phyloP scores from a whole-genome alignment of 305 asterid genomes.

The Withania somnifera region DNA sequence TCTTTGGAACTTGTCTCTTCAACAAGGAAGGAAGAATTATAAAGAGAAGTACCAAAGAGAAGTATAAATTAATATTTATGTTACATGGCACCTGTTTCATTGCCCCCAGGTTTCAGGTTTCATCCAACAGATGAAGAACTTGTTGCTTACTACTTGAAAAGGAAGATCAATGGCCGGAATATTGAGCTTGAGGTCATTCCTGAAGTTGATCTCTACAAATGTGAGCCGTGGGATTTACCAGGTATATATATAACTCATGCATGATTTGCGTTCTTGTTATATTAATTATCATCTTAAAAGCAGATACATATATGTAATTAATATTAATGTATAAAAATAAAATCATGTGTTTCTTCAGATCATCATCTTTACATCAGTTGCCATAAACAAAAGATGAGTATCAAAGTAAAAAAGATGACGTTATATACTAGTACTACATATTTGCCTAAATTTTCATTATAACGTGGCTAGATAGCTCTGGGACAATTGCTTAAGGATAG shows the following conservation, averaged over 20 bases:
- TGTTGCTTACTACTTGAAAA: constrained; percentile 79
- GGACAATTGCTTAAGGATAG: too few species aligned
- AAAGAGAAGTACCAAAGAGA: constrained; percentile 11
- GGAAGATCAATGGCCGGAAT: constrained; percentile 67
- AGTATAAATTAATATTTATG: neutral
- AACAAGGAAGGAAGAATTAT: neutral
- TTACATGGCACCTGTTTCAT: constrained; percentile 67
- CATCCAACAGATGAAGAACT: constrained; percentile 97
- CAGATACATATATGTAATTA: neutral
- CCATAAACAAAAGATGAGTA: neutral
- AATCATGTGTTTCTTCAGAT: neutral
- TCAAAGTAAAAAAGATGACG: neutral
- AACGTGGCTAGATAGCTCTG: neutral
- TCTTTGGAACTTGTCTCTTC: constrained; percentile 17
- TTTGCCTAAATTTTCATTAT: neutral
- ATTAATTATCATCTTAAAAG: neutral
- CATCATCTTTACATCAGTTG: neutral
- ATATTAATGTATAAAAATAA: neutral
- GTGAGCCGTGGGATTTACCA: constrained; percentile 98
- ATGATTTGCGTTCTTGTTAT: too few species aligned
- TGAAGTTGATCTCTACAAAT: constrained; percentile 93
- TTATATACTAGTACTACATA: neutral
- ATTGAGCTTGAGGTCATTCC: constrained; percentile 90
- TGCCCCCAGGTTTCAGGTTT: constrained; percentile 91
- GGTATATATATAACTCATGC: constrained; percentile 27